Percentiles rank a stretch among this genome's conserved stretches.
These are phyloP conservation scores for Aspergillus olivimuriae DNA, from an alignment of 495 filamentous ascomycete species.

Conservation along the genomic window DNA sequence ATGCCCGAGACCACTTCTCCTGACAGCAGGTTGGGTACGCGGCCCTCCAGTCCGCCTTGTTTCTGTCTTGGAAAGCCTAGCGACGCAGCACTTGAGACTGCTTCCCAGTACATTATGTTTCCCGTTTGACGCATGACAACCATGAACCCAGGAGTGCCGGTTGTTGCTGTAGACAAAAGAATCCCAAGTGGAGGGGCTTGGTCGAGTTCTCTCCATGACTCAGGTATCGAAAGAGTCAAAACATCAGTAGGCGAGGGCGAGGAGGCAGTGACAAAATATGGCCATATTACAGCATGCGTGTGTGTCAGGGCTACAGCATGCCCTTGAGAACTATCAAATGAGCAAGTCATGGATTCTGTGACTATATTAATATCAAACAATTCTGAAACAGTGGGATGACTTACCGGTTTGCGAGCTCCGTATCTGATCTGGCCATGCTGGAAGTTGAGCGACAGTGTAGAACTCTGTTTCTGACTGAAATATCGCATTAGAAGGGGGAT, in stretches of 20 bases:
- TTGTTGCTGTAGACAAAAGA: conserved; percentile 68
- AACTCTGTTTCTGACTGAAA: conserved; percentile 76
- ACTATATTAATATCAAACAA: conserved; percentile 15
- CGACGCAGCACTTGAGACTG: conserved; percentile 73
- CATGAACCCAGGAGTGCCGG: conserved; percentile 73
- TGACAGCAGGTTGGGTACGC: conserved; percentile 62
- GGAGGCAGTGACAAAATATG: conserved; percentile 54
- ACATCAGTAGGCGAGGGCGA: conserved; percentile 58
- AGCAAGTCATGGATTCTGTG: conserved; percentile 41
- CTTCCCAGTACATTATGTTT: conserved; percentile 91
- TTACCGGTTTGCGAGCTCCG: conserved; percentile 55
- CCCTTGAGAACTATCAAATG: conserved; percentile 56
- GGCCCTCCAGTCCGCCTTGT: conserved; percentile 67
- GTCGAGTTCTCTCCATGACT: conserved; percentile 54
- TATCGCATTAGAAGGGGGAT: neutral
- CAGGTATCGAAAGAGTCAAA: conserved; percentile 69
- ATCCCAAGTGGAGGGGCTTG: conserved; percentile 72
- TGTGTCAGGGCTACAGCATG: conserved; percentile 76
- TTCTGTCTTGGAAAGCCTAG: conserved; percentile 70
- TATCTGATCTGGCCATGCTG: conserved; percentile 69
- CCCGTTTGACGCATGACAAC: conserved; percentile 76
- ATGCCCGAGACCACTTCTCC: conserved; percentile 74
- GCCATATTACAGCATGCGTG: conserved; percentile 80
- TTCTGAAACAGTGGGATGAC: too few species aligned
- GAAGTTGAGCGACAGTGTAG: conserved; percentile 79